Evolutionary conservation across 2,329 filamentous ascomycete genomes (phyloP).

Genomic region (Cytospora piceae): DNA sequence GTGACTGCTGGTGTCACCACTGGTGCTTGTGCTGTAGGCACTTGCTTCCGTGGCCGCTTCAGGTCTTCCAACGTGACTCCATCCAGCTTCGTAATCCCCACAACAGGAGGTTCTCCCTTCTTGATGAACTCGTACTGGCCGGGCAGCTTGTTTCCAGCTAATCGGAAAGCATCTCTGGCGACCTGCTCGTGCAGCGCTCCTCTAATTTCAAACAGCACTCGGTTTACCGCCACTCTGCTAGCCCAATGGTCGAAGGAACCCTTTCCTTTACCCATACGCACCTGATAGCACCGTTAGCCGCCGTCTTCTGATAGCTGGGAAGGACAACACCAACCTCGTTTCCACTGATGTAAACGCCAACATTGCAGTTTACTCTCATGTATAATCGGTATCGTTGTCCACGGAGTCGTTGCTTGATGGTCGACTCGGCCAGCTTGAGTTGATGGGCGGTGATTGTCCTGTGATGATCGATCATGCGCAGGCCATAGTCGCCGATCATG

Average conservation of each 20-base stretch:
- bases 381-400: constrained; percentile 93
- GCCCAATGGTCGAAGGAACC: constrained; percentile 98
- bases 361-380: constrained; percentile 87
- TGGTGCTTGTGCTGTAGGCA: constrained; percentile 52
- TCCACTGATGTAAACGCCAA: constrained; percentile 92
- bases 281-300: constrained; percentile 46
- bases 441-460: constrained; percentile 85
- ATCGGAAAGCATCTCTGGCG: constrained; percentile 86
- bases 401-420: constrained; percentile 84
- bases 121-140: constrained; percentile 91
- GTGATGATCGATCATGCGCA: constrained; percentile 93
- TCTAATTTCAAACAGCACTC: constrained; percentile 90
- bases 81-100: constrained; percentile 89
- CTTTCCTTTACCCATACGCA: constrained; percentile 99
- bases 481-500: constrained; percentile 92
- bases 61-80: constrained; percentile 82
- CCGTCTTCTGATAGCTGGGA: background rate
- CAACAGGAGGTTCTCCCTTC: constrained; percentile 86
- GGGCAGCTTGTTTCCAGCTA: constrained; percentile 94
- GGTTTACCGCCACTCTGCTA: constrained; percentile 83
- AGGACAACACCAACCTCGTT: constrained; percentile 69
- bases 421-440: constrained; percentile 89
- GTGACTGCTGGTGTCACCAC: constrained; percentile 39
- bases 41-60: constrained; percentile 74
- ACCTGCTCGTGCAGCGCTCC: constrained; percentile 94